A percentile compares a stretch with the other conserved stretches of the same genome.
Conservation (phyloP, 2,329 filamentous ascomycete genomes). For the Chaetothyriales sp. region DNA sequence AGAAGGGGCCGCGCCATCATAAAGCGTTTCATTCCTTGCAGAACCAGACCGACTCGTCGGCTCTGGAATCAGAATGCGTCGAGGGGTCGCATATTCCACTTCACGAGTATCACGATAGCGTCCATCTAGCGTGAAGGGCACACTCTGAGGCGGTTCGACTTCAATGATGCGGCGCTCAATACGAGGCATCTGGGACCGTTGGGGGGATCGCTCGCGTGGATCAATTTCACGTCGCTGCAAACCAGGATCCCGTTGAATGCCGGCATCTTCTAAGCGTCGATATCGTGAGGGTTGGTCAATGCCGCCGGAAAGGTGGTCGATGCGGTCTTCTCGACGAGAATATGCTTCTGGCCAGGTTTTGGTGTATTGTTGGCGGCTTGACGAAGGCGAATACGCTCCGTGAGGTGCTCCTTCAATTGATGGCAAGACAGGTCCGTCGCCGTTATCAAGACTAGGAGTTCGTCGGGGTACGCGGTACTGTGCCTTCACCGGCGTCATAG, state of each 20-base stretch:
- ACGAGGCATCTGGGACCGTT: background rate
- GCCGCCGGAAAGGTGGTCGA: background rate
- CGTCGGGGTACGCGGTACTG: constrained; percentile 3
- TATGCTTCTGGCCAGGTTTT: background rate
- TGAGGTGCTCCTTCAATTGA: constrained; percentile 14
- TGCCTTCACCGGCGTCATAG: background rate
- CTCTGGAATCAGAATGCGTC: background rate
- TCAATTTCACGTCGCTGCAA: background rate
- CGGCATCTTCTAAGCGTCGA: background rate
- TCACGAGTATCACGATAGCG: background rate
- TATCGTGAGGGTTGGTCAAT: background rate
- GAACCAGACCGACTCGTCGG: background rate
- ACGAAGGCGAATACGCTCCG: constrained; percentile 7
- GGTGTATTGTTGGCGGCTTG: background rate
- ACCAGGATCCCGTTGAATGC: background rate
- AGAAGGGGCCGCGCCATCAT: background rate
- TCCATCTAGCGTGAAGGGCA: background rate
- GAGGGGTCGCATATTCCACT: background rate
- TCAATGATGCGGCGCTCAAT: background rate
- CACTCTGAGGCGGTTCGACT: background rate
- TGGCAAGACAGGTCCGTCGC: constrained; percentile 11
- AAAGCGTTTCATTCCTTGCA: background rate
- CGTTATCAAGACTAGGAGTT: constrained; percentile 6
- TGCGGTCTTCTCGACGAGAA: background rate
- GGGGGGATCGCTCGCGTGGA: background rate